Evolutionary conservation across 2,329 filamentous ascomycete genomes (phyloP).

Genomic region (Thelonectria rubi): DNA sequence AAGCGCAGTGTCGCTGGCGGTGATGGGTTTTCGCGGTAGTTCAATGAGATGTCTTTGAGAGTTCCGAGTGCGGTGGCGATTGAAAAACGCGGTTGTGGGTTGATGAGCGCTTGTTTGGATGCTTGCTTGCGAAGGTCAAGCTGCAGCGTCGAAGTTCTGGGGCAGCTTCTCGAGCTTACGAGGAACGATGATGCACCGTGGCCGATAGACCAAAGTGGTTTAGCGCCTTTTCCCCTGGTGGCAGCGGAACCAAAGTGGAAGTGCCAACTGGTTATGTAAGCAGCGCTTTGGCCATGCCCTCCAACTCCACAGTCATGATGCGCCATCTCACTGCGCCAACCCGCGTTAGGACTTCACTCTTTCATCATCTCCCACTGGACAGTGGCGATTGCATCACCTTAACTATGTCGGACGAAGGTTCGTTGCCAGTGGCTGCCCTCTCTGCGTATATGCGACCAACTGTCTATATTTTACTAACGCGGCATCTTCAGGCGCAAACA

Average conservation of each 20-base stretch:
- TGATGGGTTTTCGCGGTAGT: background rate
- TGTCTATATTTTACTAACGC: conserved; percentile 15
- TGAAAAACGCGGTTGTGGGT: background rate
- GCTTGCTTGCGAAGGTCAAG: conserved; percentile 34
- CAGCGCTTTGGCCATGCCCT: conserved; percentile 37
- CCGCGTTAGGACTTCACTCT: conserved; percentile 25
- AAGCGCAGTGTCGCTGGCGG: background rate
- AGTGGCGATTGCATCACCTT: conserved; percentile 10
- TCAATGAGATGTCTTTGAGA: background rate
- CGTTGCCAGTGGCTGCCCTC: conserved; percentile 22
- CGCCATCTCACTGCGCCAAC: conserved; percentile 23
- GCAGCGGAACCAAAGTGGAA: background rate
- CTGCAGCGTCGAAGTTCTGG: conserved; percentile 27
- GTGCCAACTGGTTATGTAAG: conserved; percentile 43
- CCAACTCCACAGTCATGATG: conserved; percentile 39
- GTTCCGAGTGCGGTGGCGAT: conserved; percentile 15
- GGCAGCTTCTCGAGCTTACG: conserved; percentile 42
- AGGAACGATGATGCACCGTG: conserved; percentile 45
- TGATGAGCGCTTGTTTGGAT: conserved; percentile 7
- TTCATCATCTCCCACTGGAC: conserved; percentile 12
- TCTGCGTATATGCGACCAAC: background rate
- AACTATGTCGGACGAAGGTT: conserved; percentile 42
- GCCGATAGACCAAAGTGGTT: conserved; percentile 45
- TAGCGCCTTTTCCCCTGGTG: conserved; percentile 38
- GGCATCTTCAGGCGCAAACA: conserved; percentile 64